phyloP scores from a whole-genome alignment of 805 yeast genomes.

The Sungouiella thailandica region DNA sequence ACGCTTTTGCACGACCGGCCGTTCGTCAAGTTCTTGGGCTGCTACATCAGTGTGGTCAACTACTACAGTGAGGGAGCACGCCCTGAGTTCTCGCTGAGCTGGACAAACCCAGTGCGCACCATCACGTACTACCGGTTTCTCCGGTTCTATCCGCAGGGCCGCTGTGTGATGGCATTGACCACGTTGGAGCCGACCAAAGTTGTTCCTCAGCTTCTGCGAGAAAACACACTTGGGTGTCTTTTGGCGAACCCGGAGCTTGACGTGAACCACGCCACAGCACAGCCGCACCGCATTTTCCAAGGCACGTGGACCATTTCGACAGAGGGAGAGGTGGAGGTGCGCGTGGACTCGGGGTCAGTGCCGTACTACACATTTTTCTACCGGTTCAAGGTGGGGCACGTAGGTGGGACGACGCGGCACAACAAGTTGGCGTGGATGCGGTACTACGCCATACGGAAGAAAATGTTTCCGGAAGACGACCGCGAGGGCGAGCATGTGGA shows the following conservation, averaged over 20 bases:
- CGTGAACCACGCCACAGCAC: conserved; percentile 12
- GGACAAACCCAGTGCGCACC: conserved; percentile 74
- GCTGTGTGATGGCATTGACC: conserved; percentile 63
- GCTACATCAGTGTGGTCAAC: conserved; percentile 80
- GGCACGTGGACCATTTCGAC: conserved; percentile 58
- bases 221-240: conserved; percentile 16
- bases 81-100: conserved; percentile 56
- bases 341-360: conserved; percentile 53
- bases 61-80: conserved; percentile 81
- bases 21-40: conserved; percentile 72
- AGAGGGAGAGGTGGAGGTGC: conserved; percentile 46
- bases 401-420: conserved; percentile 57
- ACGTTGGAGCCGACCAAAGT: conserved; percentile 66
- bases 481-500: conserved; percentile 44
- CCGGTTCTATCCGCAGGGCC: conserved; percentile 77
- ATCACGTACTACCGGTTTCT: conserved; percentile 85
- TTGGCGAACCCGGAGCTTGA: conserved; percentile 13
- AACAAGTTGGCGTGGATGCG: conserved; percentile 69
- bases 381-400: conserved; percentile 50
- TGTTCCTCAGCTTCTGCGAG: conserved; percentile 49
- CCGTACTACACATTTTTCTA: conserved; percentile 61
- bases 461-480: no score
- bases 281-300: conserved; percentile 30
- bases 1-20: conserved; percentile 63
- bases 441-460: conserved; percentile 54